Base-by-base conservation (phyloP, 2,329 filamentous ascomycete genomes). In the Sarocladium kiliense region DNA sequence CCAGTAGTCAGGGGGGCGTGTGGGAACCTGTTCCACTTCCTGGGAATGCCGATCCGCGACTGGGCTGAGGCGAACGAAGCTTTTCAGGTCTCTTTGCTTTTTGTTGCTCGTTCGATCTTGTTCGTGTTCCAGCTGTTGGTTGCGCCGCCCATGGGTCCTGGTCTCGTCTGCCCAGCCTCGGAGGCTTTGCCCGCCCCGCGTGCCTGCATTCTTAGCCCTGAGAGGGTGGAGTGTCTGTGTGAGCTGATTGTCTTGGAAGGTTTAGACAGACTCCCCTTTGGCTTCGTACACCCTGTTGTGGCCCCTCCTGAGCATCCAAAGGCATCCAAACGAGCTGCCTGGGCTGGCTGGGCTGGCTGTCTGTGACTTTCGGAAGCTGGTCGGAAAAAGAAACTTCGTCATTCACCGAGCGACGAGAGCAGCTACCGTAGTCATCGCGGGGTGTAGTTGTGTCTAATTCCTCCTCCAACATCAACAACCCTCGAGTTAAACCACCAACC, bases 371-470 rank as follows among this genome's bases (percentile, higher is more conserved):
- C 36, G 16, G 36, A 5, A 39, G 25, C 44, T 11, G 14, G 14
- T 14, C 3, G 44, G 12, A 23, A 36, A 36, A 51, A 51, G 47
- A 51, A 23, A 51, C 47, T 51, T 51, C 47, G 47, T 51, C 47
- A 51, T 51, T 51, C n/a, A 21, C 18, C 44, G 21, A 10, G 18
- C 7, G 23, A 44, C n/a, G 4, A 44, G 41, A 21, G 9, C 18
- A 5, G 6, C 23, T 9, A 9, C 19, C 21, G 41, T 44, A 44
- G 36, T 25, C 21, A 47, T 27, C 25, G 44, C 44, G 44, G 23
- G 19, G 47, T 45, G 27, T 23, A 12, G 25, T 34, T 34, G 21
- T 23, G 14, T 26, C 39, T 9, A 47, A 21, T 47, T 53, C 50
- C 32, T 12, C 32, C 50, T 53, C 19, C 19, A 39, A 53, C 50